Evolutionary conservation across 2,329 filamentous ascomycete species (phyloP).

Genomic region (Pseudogymnoascus sp.): DNA sequence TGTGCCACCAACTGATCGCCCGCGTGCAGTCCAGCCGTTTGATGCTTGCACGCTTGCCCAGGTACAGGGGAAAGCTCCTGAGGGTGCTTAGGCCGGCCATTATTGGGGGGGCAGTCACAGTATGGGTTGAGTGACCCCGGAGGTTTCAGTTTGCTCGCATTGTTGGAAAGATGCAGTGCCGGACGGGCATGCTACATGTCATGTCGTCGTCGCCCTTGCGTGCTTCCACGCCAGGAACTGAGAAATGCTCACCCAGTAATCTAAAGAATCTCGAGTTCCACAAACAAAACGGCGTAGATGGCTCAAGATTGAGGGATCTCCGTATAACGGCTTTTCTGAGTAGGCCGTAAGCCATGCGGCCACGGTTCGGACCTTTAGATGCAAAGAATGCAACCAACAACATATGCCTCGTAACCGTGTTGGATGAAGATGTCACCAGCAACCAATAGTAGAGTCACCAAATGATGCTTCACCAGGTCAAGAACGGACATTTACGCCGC

Average conservation of each 20-base stretch:
- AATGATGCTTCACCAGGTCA: not conserved
- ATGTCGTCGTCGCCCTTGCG: not conserved
- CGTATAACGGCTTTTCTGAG: not conserved
- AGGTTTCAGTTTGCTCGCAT: slow-evolving; percentile 3
- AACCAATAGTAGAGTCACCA: not conserved
- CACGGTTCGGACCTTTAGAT: slow-evolving; percentile 4
- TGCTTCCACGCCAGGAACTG: not conserved
- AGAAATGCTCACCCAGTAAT: not conserved
- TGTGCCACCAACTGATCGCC: not conserved
- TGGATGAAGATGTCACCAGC: not conserved
- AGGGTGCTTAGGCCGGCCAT: not conserved
- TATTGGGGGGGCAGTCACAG: not conserved
- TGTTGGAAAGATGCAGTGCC: not conserved
- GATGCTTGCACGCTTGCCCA: not conserved
- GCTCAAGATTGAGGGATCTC: not conserved
- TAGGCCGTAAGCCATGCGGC: not conserved
- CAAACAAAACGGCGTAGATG: slow-evolving; percentile 1
- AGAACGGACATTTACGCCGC: not conserved
- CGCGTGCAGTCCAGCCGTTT: slow-evolving; percentile 1
- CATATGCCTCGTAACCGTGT: not conserved
- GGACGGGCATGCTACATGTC: not conserved
- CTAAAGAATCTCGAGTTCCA: not conserved
- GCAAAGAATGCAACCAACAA: slow-evolving; percentile 1
- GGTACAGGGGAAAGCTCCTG: not conserved
- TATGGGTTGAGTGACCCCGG: not conserved